Evolutionary conservation across 495 filamentous ascomycete species (phyloP).

Genomic region (Penicillium roqueforti): DNA sequence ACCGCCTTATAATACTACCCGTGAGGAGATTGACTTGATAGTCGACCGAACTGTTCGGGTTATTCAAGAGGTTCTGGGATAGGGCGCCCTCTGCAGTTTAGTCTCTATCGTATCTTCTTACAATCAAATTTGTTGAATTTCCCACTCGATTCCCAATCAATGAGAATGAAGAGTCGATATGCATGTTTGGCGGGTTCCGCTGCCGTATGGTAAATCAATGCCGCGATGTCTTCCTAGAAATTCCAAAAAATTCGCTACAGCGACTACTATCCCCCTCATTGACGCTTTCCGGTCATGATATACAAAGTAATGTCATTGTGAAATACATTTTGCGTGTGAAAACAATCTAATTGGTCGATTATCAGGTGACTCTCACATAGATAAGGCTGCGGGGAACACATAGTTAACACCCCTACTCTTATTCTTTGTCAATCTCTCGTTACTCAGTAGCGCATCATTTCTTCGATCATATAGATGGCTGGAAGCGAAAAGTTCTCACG

Average conservation of each 20-base stretch:
- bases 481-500: conserved; percentile 17
- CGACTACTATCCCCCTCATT: neutral
- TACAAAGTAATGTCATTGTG: neutral
- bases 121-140: neutral
- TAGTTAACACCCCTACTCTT: neutral
- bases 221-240: neutral
- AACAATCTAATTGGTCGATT: neutral
- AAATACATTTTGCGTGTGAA: neutral
- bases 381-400: conserved; percentile 1
- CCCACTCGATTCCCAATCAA: neutral
- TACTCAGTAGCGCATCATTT: neutral
- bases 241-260: neutral
- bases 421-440: neutral
- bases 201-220: neutral
- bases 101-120: neutral
- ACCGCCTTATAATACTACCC: conserved; percentile 64
- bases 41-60: conserved; percentile 36
- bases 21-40: conserved; percentile 56
- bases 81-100: neutral
- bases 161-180: neutral
- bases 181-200: neutral
- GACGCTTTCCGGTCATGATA: neutral
- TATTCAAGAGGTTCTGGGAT: conserved; percentile 27
- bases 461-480: neutral
- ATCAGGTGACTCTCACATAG: neutral